Evolutionary conservation across 345 rosid species (phyloP), one percentile per base, ranked within the genome.

Genomic region (Erysimum cheiranthoides): DNA sequence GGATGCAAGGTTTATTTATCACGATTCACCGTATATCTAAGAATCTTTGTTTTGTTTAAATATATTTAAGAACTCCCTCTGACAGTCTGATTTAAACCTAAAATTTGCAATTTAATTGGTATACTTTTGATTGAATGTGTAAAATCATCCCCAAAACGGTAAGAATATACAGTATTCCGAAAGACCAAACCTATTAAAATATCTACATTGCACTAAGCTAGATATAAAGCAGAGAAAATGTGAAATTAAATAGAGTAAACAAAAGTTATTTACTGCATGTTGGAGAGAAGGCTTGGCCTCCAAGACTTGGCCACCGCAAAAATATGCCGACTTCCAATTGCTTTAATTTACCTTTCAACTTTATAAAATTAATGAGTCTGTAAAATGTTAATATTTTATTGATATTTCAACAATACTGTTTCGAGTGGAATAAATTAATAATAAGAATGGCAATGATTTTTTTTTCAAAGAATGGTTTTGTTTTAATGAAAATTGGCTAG

Each of bases 241-340:
- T 21, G 25, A 21, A 10, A 17, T 8, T 52, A 27, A 27, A 31
- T 4, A 49, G 10, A 34, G 46, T 46, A 18, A 9, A 27, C 39
- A 39, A 39, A 68, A 30, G 39, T 10, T 10, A 28, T n/a, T 3
- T n/a, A 40, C 40, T 68, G 17, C 31, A 42, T 34, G 47, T 59
- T 45, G 42, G 47, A 50, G 25, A 39, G 56, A 10, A 70, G 74
- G 25, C 65, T 57, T 58, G 65, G 54, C 13, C 32, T 18, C 30
- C 73, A 68, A 53, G 74, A 13, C 46, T 60, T 25, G 36, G 9
- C 68, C 75, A 49, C 47, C 40, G 31, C 25, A 21, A 25, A 35
- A 6, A 25, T 27, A 61, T 49, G 18, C 36, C 31, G 35, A 47
- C 18, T 62, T 51, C 42, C 31, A n/a, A 16, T 31, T 54, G 40